Evolutionary conservation across 805 yeast genomes (phyloP).

Genomic region (Saccharomycopsis fermentans): DNA sequence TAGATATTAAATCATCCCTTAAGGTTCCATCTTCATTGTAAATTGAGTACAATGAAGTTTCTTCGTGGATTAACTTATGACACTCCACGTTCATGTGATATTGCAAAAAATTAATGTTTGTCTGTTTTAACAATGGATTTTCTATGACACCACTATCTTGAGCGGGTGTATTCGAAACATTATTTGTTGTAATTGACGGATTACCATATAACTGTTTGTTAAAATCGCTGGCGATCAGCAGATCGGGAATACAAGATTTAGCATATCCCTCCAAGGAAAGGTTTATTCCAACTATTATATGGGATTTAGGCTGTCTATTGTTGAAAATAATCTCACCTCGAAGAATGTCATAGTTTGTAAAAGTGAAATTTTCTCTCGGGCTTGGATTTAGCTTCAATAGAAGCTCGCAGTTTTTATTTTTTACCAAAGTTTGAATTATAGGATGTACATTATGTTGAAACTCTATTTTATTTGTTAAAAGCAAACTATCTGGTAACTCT

Average conservation of each 20-base stretch:
- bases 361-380: slow-evolving; percentile 3
- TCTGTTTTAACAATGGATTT: slow-evolving; percentile 4
- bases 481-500: background rate
- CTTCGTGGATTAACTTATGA: slow-evolving; percentile 5
- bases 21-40: background rate
- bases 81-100: slow-evolving; percentile 11
- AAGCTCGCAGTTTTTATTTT: slow-evolving; percentile 3
- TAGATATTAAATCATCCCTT: background rate
- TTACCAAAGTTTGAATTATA: background rate
- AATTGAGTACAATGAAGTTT: background rate
- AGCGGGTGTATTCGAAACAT: background rate
- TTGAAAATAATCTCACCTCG: slow-evolving; percentile 2
- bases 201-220: background rate
- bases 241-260: slow-evolving; percentile 2
- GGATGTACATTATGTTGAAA: background rate
- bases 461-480: background rate
- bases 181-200: background rate
- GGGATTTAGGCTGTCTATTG: background rate
- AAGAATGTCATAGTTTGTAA: slow-evolving; percentile 11
- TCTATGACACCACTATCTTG: background rate
- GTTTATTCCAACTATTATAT: background rate
- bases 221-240: background rate
- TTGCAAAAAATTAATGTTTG: slow-evolving; percentile 1
- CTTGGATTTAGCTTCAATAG: background rate
- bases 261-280: slow-evolving; percentile 7